Base-by-base conservation (phyloP, 768 basidiomycete species). In the Amanita rubescens region DNA sequence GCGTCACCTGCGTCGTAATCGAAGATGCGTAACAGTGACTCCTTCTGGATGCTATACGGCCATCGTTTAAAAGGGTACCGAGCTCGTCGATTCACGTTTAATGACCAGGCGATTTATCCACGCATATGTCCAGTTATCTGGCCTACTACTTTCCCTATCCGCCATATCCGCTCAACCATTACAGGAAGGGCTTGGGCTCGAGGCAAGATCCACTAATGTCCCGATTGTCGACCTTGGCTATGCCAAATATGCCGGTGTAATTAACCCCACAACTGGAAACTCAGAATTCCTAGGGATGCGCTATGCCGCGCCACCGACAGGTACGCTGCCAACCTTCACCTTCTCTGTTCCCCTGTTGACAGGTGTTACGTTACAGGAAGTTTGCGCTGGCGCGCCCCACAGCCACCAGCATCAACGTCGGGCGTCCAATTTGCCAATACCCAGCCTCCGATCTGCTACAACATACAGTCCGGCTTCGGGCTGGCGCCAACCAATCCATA, bases 271-370 rank as follows among this genome's bases (percentile, higher is more conserved):
- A 0, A 69, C 69, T 3, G 60, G 61, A 11, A 67, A 71, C 54
- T 68, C 69, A 0, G 57, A 63, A 14, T 77, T 74, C 55, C 63
- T 76, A 11, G 72, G 72, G 0, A 68, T 79, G 41, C 70, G 78
- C 7, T 81, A 75, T 62, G 79, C 80, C 9, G 75, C 75, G 14
- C 65, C 76, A 24, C 78, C 79, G 2, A 55, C 69, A 27, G 77
- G 77, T 75, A 22, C 22, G 68, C 17, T 15, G 30, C 22, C 7
- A n/a, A n/a, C n/a, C n/a, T n/a, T n/a, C n/a, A n/a, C n/a, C n/a
- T n/a, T n/a, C n/a, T n/a, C n/a, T n/a, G n/a, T n/a, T n/a, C n/a
- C n/a, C n/a, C n/a, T n/a, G 22, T 25, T 25, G 37, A 51, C 8
- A 25, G 12, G 15, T 30, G 20, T 11, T 10, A 20, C 24, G 27